Base-by-base conservation (phyloP, 257 asterid species). In the Solanum sitiens region DNA sequence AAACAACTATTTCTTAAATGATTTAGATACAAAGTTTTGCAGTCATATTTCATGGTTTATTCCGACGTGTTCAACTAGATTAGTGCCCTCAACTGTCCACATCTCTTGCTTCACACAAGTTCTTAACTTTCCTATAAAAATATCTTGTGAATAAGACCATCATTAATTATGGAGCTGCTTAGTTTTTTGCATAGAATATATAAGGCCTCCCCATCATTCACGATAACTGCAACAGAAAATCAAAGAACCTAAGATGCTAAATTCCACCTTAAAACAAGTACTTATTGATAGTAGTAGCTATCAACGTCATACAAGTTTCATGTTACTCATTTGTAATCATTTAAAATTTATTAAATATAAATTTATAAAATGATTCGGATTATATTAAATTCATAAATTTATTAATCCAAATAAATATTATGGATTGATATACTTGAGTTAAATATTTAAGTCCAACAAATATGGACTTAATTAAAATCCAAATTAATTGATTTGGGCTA, bases 151-250 rank as follows among this genome's bases (percentile, higher is more conserved):
- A 96, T 93, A 87, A 88, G 92, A 35, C 95, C 98, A 88, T 96
- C 96, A 33, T 94, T 95, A 72, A 89, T 39, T 65, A 93, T 84
- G 65, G 98, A 93, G 90, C 93, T 88, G 92, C 98, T 92, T 88
- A 96, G 91, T 83, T 90, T 91, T 89, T 93, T 92, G 42, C 91
- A 95, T 85, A 96, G 86, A 75, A 88, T 32, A 86, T 91, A 85
- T 65, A 95, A 92, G 79, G 99, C 99, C 91, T 96, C 99, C 20
- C 93, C 94, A 89, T 95, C 98, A 79, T 95, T 96, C 87, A 95
- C 89, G 40, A 89, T 93, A 92, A 96, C 99, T 95, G 95, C 91
- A 89, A 87, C 71, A 50, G 42, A 79, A 30, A 32, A 44, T 1
- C 18, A 61, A 40, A 35, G 32, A 4, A 53, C 63, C 39, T 35